phyloP scores from a whole-genome alignment of 768 basidiomycete species.

The Tremella mesenterica region DNA sequence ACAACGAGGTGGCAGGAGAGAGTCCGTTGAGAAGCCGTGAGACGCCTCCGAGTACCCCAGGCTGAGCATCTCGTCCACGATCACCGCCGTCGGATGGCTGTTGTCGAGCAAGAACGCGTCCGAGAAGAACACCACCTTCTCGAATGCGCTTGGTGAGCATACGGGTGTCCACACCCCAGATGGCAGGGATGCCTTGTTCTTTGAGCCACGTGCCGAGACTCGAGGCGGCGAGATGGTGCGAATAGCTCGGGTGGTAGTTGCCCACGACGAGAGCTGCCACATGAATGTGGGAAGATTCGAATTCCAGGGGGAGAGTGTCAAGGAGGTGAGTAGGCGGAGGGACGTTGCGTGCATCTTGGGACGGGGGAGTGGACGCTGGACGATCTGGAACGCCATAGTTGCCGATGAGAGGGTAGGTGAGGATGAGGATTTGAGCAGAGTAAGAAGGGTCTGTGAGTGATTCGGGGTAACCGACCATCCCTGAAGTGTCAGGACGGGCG shows the following conservation, averaged over 20 bases:
- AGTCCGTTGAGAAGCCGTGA: constrained; percentile 33
- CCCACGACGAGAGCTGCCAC: constrained; percentile 83
- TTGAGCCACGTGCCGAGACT: constrained; percentile 87
- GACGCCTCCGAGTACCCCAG: constrained; percentile 37
- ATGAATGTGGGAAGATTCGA: constrained; percentile 93
- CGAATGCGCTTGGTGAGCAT: constrained; percentile 93
- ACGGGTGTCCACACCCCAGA: constrained; percentile 93
- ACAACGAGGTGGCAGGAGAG: constrained; percentile 14
- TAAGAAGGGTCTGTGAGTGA: constrained; percentile 98
- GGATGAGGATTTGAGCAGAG: constrained; percentile 91
- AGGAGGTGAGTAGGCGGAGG: constrained; percentile 40
- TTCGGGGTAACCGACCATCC: constrained; percentile 99
- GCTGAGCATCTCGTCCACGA: constrained; percentile 31
- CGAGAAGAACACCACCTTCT: constrained; percentile 88
- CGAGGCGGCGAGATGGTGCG: constrained; percentile 83
- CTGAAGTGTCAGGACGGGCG: constrained; percentile 48
- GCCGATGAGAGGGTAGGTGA: constrained; percentile 93
- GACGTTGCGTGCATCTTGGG: constrained; percentile 40
- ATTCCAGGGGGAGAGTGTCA: constrained; percentile 52
- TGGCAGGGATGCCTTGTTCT: constrained; percentile 86
- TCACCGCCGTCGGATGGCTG: constrained; percentile 38
- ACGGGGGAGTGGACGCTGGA: constrained; percentile 27
- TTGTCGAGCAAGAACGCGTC: constrained; percentile 56
- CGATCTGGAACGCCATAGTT: constrained; percentile 94
- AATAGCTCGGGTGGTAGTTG: constrained; percentile 76